A percentile compares a stretch with the other conserved stretches of the same genome.
These are phyloP conservation scores for Delitschia confertaspora DNA, from an alignment of 495 filamentous ascomycete species.

Conservation along the genomic window DNA sequence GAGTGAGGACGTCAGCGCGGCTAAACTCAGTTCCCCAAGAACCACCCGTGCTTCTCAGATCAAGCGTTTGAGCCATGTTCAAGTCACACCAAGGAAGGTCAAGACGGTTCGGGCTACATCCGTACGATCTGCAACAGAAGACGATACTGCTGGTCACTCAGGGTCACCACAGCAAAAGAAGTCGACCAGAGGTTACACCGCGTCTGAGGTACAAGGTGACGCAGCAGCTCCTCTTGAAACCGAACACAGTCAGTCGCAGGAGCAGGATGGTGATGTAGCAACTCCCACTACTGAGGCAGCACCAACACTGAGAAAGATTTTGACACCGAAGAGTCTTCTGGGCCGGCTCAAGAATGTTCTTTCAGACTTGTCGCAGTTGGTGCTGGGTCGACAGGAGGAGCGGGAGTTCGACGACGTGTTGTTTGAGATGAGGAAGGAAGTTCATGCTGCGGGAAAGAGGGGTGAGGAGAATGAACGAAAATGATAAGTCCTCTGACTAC, in stretches of 20 bases:
- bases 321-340: slow-evolving; percentile 26
- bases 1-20: slow-evolving; percentile 18
- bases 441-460: slow-evolving; percentile 30
- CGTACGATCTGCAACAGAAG: slow-evolving; percentile 2
- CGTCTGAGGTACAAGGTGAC: slow-evolving; percentile 11
- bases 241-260: slow-evolving; percentile 2
- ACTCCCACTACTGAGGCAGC: slow-evolving; percentile 12
- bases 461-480: slow-evolving; percentile 15
- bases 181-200: slow-evolving; percentile 6
- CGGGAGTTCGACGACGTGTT: slow-evolving; percentile 33
- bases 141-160: slow-evolving; percentile 9
- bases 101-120: slow-evolving; percentile 2
- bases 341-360: slow-evolving; percentile 23
- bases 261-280: background rate
- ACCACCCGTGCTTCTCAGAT: slow-evolving; percentile 6
- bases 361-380: slow-evolving; percentile 21
- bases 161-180: slow-evolving; percentile 3
- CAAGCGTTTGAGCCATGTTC: slow-evolving; percentile 25
- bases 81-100: slow-evolving; percentile 11
- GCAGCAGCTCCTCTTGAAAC: slow-evolving; percentile 6
- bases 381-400: slow-evolving; percentile 31
- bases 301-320: slow-evolving; percentile 13
- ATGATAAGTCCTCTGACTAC: no score
- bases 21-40: background rate
- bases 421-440: slow-evolving; percentile 29